Evolutionary conservation across 2,329 filamentous ascomycete species (phyloP), one percentile per base, ranked within the genome.

Genomic region (Zalaria obscura): DNA sequence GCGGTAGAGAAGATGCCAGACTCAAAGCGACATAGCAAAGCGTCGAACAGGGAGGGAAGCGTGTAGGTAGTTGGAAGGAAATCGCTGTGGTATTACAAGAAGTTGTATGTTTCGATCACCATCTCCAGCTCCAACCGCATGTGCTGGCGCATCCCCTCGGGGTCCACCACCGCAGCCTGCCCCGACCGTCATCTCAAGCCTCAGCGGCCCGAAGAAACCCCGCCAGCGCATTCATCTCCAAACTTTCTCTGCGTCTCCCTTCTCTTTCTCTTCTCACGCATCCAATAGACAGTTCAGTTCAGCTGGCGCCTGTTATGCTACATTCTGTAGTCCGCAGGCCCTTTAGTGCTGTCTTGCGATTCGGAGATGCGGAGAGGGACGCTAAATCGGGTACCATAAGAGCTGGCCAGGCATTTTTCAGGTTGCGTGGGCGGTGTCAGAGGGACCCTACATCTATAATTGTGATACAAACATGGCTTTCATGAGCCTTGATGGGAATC

Each of bases 241-340:
- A 35, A 36, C 34, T 32, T 38, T 25, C 39, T 18, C 18, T 18
- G 18, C 18, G 18, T 18, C 18, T 18, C 10, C 31, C 27, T 28
- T 62, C 59, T 61, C 62, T 64, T 32, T 61, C 58, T 56, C 54
- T 55, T 56, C 55, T 61, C 62, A 60, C 79, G 80, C 81, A 74
- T 72, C 80, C 78, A 73, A 70, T 62, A 88, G 84, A 89, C 83
- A 89, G 83, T 88, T 76, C 83, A 81, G 75, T 72, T 72, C 79
- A 79, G 77, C 68, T 64, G 62, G 67, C 65, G 68, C 61, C 68
- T 42, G 35, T 32, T 18, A 65, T 57, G 63, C 68, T 70, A 67
- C 81, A 72, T 88, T 83, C 76, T 87, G 82, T 70, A 50, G 59
- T 67, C 69, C 49, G 43, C 66, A 65, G 55, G 65, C 66, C 64